Conservation (phyloP, 495 filamentous ascomycete species). For the Aspergillus carlsbadensis region DNA sequence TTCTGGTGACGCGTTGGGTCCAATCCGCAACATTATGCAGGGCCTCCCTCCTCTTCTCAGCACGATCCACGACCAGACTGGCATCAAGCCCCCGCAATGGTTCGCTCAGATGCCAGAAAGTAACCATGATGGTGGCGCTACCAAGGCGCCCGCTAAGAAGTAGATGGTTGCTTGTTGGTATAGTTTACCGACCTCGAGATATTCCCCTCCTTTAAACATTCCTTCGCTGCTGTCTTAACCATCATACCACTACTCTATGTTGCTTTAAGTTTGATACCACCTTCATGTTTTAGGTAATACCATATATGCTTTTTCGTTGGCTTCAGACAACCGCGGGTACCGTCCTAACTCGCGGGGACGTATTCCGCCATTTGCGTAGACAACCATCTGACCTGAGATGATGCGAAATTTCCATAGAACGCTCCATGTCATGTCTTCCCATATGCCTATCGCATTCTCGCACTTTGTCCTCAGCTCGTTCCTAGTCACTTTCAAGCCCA, state of each 20-base stretch:
- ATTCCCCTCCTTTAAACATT: neutral
- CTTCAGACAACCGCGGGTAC: too few relatives aligned
- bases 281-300: neutral
- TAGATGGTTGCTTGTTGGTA: neutral
- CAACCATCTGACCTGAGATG: too few relatives aligned
- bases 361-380: too few relatives aligned
- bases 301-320: too few relatives aligned
- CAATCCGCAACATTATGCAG: constrained; percentile 66
- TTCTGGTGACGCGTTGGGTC: constrained; percentile 41
- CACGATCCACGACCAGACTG: constrained; percentile 83
- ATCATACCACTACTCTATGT: neutral
- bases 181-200: too few relatives aligned
- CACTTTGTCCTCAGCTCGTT: neutral
- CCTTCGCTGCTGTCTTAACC: neutral
- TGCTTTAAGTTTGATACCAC: neutral
- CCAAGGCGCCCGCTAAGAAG: neutral
- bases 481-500: too few relatives aligned
- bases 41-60: constrained; percentile 73
- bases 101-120: constrained; percentile 46
- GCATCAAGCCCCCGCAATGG: constrained; percentile 73
- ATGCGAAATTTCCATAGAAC: too few relatives aligned
- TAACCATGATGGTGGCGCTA: neutral
- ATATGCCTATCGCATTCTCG: neutral
- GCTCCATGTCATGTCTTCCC: too few relatives aligned
- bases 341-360: too few relatives aligned